phyloP scores from a whole-genome alignment of 306 rosid genomes.

The Trichosanthes truncata region DNA sequence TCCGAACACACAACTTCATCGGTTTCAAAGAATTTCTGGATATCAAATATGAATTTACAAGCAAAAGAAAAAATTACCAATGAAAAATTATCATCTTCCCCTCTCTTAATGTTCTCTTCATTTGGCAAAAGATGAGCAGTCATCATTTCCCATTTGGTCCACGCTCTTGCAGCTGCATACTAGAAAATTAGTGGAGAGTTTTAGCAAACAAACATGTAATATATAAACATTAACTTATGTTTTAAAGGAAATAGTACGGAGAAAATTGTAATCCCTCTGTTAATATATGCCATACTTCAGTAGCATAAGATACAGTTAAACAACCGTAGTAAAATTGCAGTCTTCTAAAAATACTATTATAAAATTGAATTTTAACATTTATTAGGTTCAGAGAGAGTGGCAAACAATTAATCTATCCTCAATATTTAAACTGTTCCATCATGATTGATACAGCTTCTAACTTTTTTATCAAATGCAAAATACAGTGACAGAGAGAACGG shows the following conservation, averaged over 20 bases:
- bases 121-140: constrained; percentile 84
- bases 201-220: background rate
- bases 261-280: background rate
- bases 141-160: constrained; percentile 99
- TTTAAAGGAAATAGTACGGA: background rate
- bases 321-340: background rate
- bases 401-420: background rate
- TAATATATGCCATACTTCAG: background rate
- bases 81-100: constrained; percentile 77
- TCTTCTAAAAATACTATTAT: background rate
- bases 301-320: background rate
- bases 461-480: background rate
- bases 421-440: background rate
- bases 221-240: background rate
- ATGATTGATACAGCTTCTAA: background rate
- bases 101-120: constrained; percentile 63
- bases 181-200: constrained; percentile 25
- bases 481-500: background rate
- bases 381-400: background rate
- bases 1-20: background rate
- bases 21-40: background rate
- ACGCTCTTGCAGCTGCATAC: constrained; percentile 96
- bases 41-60: background rate
- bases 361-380: background rate
- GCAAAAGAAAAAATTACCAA: constrained; percentile 39